A percentile compares a stretch with the other conserved stretches of the same genome.
These are phyloP conservation scores for Heterobasidion occidentale DNA, from an alignment of 1,284 basidiomycete genomes.

Conservation along the genomic window DNA sequence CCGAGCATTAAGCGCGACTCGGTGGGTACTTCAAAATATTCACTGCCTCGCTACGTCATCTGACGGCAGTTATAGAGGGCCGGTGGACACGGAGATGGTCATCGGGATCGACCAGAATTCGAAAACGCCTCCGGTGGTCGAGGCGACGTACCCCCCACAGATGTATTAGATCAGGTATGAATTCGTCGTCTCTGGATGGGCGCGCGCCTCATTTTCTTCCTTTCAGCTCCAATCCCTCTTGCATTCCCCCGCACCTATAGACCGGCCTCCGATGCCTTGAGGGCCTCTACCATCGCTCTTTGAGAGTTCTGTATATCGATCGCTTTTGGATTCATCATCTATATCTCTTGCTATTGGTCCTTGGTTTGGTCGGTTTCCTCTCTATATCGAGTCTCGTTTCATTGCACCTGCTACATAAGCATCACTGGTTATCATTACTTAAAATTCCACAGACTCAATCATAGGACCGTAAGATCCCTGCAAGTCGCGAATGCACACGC, in stretches of 20 bases:
- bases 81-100: conserved; percentile 5
- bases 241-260: conserved; percentile 9
- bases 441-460: no score
- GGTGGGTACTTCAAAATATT: conserved; percentile 1
- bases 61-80: conserved; percentile 1
- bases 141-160: conserved; percentile 9
- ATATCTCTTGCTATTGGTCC: no score
- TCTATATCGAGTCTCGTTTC: no score
- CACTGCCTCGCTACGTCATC: background rate
- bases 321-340: no score
- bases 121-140: background rate
- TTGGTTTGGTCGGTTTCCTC: no score
- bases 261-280: conserved; percentile 3
- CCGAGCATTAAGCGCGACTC: conserved; percentile 5
- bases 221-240: conserved; percentile 11
- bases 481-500: no score
- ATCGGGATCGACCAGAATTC: conserved; percentile 2
- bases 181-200: background rate
- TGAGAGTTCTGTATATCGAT: no score
- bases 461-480: no score
- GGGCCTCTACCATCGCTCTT: background rate
- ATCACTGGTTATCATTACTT: no score
- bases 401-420: no score
- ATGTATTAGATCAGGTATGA: conserved; percentile 11
- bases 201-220: background rate